A percentile compares a stretch with the other conserved stretches of the same genome.
Conservation (phyloP, 164 flowering plant species). For the Annona cherimola region DNA sequence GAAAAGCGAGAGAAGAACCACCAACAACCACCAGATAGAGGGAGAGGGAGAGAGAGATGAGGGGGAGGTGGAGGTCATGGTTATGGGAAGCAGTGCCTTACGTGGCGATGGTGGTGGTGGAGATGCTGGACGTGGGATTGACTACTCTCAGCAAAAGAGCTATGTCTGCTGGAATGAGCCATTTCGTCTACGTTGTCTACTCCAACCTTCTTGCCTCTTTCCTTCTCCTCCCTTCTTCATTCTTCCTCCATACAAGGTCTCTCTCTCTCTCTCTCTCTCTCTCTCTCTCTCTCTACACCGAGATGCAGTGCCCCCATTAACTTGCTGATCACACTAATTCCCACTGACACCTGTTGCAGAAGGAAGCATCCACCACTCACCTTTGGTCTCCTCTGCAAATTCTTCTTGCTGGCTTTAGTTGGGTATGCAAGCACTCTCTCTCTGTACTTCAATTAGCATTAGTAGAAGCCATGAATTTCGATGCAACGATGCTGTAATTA, state of each 20-base stretch:
- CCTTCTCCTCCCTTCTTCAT: conserved; percentile 28
- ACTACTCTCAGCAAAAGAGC: conserved; percentile 33
- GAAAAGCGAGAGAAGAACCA: background rate
- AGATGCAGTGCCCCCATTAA: too few species aligned
- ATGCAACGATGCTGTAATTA: too few species aligned
- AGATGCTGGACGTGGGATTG: conserved; percentile 24
- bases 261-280: background rate
- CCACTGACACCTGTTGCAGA: conserved; percentile 16
- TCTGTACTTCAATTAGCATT: background rate
- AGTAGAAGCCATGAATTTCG: background rate
- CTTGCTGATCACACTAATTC: background rate
- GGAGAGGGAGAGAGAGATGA: conserved; percentile 14
- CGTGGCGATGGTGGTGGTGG: conserved; percentile 31
- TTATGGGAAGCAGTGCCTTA: conserved; percentile 18
- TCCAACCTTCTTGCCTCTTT: conserved; percentile 30
- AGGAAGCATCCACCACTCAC: conserved; percentile 22
- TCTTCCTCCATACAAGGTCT: conserved; percentile 9
- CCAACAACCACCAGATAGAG: background rate
- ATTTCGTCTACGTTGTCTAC: conserved; percentile 31
- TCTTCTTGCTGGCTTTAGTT: conserved; percentile 30
- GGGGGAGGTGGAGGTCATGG: background rate
- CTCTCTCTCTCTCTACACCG: background rate
- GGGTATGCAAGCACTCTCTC: conserved; percentile 19
- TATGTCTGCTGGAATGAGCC: conserved; percentile 32
- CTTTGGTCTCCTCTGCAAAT: conserved; percentile 23